Evolutionary conservation across 192 early-diverging fungal genomes (phyloP), one percentile per base, ranked within the genome.

Genomic region (Polychytrium aggregatum): DNA sequence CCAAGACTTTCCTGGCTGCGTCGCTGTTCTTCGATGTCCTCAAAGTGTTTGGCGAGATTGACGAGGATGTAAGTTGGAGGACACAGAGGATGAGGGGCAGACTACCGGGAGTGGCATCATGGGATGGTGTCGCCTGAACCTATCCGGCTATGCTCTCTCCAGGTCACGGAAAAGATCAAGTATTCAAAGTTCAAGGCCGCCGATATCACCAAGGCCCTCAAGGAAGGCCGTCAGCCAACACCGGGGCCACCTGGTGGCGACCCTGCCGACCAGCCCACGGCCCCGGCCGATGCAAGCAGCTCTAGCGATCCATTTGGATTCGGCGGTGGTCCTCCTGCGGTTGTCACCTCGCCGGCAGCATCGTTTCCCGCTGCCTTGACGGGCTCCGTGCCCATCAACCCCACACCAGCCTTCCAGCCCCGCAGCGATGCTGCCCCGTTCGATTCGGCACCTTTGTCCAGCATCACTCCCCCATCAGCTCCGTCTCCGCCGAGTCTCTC

Each of bases 171-270:
- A 51, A 98, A 94, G 64, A 85, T 97, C 47, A 88, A 82, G 52
- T 98, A 98, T 59, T 81, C 93, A 1, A 93, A 94, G 56, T 98
- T 86, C 82, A 86, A 95, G 43, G 93, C 93, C 2, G 78, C 85
- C 0, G 89, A 97, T 56, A 98, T 98, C 26, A 67, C 92, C 26
- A 94, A 88, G 57, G 88, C 90, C 0, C 56, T 92, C 17, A 68
- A 83, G 16, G 92, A 94, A 56, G 95, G 93, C 2, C 71, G 85
- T 25, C 47, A 37, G 14, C 89, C 91, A 18, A 58, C 53, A 11
- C 52, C 68, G n/a, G 58, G 62, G 3, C 49, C 59, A 4, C 64
- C 70, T 9, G 60, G 56, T 9, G 67, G 60, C 16, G 62, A 60
- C 0, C 34, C 52, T 25, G 37, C 43, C 41, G 6, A 16, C 26